Evolutionary conservation across 768 basidiomycete species (phyloP).

Genomic region (Naganishia randhawae): DNA sequence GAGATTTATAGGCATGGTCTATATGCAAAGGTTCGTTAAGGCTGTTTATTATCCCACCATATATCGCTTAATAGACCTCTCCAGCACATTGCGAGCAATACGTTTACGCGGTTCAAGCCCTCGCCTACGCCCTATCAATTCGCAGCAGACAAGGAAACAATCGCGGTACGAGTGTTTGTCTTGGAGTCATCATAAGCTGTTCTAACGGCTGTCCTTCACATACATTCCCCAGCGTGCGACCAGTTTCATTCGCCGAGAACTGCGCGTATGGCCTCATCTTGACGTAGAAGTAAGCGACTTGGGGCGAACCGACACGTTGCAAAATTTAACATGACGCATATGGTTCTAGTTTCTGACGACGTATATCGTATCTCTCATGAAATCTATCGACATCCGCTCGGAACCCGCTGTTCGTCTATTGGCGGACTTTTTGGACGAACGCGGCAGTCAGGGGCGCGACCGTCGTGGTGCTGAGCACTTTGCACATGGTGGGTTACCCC

Average conservation of each 20-base stretch:
- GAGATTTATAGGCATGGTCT: constrained; percentile 77
- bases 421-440: constrained; percentile 84
- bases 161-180: constrained; percentile 57
- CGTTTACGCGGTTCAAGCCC: constrained; percentile 79
- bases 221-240: constrained; percentile 68
- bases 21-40: constrained; percentile 80
- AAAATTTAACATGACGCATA: no score
- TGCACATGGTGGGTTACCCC: constrained; percentile 67
- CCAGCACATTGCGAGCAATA: constrained; percentile 89
- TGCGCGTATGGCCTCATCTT: constrained; percentile 80
- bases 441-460: constrained; percentile 56
- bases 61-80: no score
- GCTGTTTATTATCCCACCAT: no score
- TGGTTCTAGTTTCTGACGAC: constrained; percentile 72
- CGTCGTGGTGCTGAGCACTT: constrained; percentile 83
- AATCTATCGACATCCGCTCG: constrained; percentile 85
- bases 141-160: constrained; percentile 66
- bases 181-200: no score
- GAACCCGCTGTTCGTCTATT: constrained; percentile 68
- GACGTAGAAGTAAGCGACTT: constrained; percentile 83
- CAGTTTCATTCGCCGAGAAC: constrained; percentile 74
- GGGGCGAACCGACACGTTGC: no score
- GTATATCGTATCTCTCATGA: constrained; percentile 84
- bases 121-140: constrained; percentile 84
- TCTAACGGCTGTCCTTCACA: no score